A percentile compares a stretch with the other conserved stretches of the same genome.
Evolutionary conservation across 148 eudicot genomes (phyloP).

Genomic region (Amaranthus cruentus): DNA sequence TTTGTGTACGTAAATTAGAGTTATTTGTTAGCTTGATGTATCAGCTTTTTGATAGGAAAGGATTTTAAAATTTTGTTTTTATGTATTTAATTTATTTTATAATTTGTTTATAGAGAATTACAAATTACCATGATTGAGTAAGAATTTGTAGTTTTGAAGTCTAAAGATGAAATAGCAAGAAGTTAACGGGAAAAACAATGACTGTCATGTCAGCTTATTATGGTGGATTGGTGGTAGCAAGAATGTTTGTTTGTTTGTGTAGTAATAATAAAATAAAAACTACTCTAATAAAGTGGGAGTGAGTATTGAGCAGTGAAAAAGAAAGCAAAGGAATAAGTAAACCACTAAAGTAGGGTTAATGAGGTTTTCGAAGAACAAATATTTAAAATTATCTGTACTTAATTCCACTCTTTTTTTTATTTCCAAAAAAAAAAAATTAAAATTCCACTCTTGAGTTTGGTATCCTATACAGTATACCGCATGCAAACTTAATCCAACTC

Average conservation of each 20-base stretch:
- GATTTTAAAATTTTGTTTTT: too few species aligned
- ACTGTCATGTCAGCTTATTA: constrained; percentile 39
- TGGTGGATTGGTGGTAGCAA: constrained; percentile 25
- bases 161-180: too few species aligned
- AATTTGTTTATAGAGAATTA: too few species aligned
- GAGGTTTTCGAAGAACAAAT: constrained; percentile 12
- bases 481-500: constrained; percentile 8
- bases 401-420: too few species aligned
- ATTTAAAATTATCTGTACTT: background rate
- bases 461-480: constrained; percentile 2
- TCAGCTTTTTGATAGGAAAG: too few species aligned
- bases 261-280: too few species aligned
- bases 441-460: background rate
- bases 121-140: too few species aligned
- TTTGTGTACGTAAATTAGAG: too few species aligned
- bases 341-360: background rate
- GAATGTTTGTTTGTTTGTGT: background rate
- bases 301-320: constrained; percentile 34
- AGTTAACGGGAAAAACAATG: constrained; percentile 24
- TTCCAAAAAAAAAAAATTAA: too few species aligned
- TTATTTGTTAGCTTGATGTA: too few species aligned
- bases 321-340: background rate
- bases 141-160: too few species aligned
- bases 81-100: too few species aligned
- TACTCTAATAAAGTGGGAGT: background rate